Percentiles rank a stretch among this genome's conserved stretches.
These are phyloP conservation scores for Protea cynaroides DNA, from an alignment of 164 flowering plant species.

Conservation along the genomic window DNA sequence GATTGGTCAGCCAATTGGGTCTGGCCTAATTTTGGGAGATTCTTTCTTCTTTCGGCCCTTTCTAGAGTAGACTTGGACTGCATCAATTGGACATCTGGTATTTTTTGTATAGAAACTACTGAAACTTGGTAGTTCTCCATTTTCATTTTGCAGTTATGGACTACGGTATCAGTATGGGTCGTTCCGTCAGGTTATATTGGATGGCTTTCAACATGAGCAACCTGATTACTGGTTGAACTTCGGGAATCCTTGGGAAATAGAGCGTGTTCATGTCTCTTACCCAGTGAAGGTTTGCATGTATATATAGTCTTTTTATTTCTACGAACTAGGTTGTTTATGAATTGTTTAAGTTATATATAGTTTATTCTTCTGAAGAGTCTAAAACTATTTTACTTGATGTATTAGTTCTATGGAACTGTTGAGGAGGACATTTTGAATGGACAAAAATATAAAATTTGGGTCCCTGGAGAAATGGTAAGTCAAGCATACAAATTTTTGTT, in stretches of 20 bases:
- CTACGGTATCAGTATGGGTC: conserved; percentile 54
- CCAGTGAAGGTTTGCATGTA: conserved; percentile 44
- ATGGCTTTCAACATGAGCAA: conserved; percentile 56
- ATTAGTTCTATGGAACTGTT: conserved; percentile 50
- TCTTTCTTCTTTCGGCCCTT: no score
- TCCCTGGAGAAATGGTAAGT: conserved; percentile 49
- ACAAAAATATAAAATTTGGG: conserved; percentile 39
- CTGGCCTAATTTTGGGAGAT: no score
- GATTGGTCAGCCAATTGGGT: no score
- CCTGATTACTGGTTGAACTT: conserved; percentile 63
- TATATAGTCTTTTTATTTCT: conserved; percentile 7
- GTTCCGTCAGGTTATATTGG: conserved; percentile 49
- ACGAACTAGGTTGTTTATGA: background rate
- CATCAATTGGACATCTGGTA: no score
- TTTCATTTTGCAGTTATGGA: conserved; percentile 41
- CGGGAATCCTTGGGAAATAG: conserved; percentile 67
- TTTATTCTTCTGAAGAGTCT: background rate
- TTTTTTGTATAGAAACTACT: no score
- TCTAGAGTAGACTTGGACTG: no score
- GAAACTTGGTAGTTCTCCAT: conserved; percentile 1
- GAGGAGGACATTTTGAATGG: conserved; percentile 44
- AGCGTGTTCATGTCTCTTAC: conserved; percentile 50
- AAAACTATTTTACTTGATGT: conserved; percentile 10
- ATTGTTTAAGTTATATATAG: background rate
- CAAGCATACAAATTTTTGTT: no score